phyloP scores from a whole-genome alignment of 257 asterid genomes.

The Capsicum chinense region DNA sequence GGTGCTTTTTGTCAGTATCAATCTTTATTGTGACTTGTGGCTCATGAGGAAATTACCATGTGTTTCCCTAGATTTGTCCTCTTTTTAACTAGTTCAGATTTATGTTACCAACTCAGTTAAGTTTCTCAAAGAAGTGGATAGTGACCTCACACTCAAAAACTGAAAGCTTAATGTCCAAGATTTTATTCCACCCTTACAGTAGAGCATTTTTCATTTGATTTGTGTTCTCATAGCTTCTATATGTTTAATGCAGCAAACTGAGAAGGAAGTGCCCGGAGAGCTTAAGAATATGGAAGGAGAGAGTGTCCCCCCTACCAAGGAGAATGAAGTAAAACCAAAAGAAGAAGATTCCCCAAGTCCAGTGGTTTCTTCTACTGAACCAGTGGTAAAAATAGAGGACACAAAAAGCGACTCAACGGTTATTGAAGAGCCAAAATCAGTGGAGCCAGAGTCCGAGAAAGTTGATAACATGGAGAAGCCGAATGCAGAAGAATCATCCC shows the following conservation, averaged over 20 bases:
- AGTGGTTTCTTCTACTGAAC: slow-evolving; percentile 40
- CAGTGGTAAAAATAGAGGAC: slow-evolving; percentile 39
- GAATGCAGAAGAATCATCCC: slow-evolving; percentile 6
- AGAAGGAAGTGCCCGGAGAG: slow-evolving; percentile 51
- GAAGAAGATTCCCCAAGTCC: slow-evolving; percentile 39
- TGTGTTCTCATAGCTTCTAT: neutral
- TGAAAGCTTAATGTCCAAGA: slow-evolving; percentile 17
- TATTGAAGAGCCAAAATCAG: slow-evolving; percentile 24
- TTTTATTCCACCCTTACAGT: neutral
- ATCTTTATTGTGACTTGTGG: slow-evolving; percentile 10
- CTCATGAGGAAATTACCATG: slow-evolving; percentile 18
- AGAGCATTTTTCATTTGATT: neutral
- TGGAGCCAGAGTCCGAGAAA: slow-evolving; percentile 20
- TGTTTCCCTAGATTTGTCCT: neutral
- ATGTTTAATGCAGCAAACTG: slow-evolving; percentile 51
- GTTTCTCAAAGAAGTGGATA: neutral
- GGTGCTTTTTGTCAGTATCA: slow-evolving; percentile 26
- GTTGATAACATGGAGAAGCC: neutral
- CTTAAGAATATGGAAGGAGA: slow-evolving; percentile 46
- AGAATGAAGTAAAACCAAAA: slow-evolving; percentile 36
- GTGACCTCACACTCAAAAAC: neutral
- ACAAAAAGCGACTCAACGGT: slow-evolving; percentile 1
- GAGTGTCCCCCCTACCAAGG: slow-evolving; percentile 41
- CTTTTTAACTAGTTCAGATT: neutral
- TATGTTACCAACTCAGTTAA: neutral